Evolutionary conservation across 2,329 filamentous ascomycete species (phyloP), one percentile per base, ranked within the genome.

Genomic region (Phyllachora maydis): DNA sequence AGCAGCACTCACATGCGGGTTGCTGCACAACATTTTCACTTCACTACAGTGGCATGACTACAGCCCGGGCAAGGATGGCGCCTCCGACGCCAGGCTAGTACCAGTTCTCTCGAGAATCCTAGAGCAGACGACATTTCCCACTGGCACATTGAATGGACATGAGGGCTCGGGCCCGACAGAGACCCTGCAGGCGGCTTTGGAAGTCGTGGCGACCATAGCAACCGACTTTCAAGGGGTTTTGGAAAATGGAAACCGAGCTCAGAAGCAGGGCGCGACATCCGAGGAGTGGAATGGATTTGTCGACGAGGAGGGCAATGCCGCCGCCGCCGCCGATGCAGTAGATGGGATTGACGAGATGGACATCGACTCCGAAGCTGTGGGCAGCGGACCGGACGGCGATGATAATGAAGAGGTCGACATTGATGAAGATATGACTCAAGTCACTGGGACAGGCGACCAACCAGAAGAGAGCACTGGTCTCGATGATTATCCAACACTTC

Each of bases 201-300:
- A 74, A 40, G 61, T 68, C 10, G 48, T 72, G 0, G 68, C 66
- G 4, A 66, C 66, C 5, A 72, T 75, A 22, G 66, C 65, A 19
- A 71, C 65, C 3, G 54, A 50, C 21, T 46, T 73, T 8, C 58
- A 62, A 34, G 49, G 56, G 16, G 54, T 57, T 5, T 38, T 62
- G 19, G 53, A 56, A 19, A 52, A 54, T 28, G 51, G 46, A 11
- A 51, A 45, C 26, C 46, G 43, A 10, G 39, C 40, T 13, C 44
- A 46, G 15, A n/a, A n/a, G n/a, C n/a, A n/a, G n/a, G n/a, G n/a
- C n/a, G n/a, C n/a, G n/a, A n/a, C n/a, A n/a, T n/a, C n/a, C n/a
- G 12, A 14, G n/a, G 20, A 22, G 12, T 22, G 20, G 20, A 14
- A 14, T 8, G 20, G 20, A 7, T 14, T 22, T 14, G 12, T 9